Percentiles rank a stretch among this genome's conserved stretches.
These are phyloP conservation scores for Lactarius evosmus DNA, from an alignment of 768 basidiomycete genomes.

Conservation along the genomic window DNA sequence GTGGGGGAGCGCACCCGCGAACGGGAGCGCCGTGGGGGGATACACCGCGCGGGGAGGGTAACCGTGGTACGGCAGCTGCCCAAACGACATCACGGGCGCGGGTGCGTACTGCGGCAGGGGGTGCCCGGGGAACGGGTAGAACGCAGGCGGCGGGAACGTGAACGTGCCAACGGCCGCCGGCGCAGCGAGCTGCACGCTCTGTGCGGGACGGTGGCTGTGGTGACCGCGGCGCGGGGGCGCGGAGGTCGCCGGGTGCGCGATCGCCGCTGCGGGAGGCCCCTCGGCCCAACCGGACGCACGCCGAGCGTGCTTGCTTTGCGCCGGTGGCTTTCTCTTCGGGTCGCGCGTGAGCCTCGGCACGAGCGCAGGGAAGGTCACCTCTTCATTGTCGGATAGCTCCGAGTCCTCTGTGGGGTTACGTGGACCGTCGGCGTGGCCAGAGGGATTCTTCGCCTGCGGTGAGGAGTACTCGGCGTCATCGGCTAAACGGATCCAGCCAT, in stretches of 20 bases:
- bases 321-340: constrained; percentile 16
- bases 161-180: constrained; percentile 25
- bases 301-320: constrained; percentile 12
- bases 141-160: constrained; percentile 27
- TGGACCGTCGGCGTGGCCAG: neutral
- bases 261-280: neutral
- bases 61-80: constrained; percentile 10
- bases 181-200: constrained; percentile 15
- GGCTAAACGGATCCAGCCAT: constrained; percentile 27
- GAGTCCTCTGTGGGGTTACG: constrained; percentile 22
- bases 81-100: constrained; percentile 3
- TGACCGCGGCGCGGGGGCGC: constrained; percentile 2
- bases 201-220: constrained; percentile 5
- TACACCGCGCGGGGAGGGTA: constrained; percentile 16
- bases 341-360: constrained; percentile 11
- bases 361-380: constrained; percentile 4
- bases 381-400: constrained; percentile 21
- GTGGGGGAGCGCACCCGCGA: neutral
- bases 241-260: neutral
- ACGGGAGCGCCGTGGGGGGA: constrained; percentile 7
- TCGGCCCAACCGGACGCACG: constrained; percentile 11
- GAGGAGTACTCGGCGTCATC: constrained; percentile 16
- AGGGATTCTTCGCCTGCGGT: neutral
- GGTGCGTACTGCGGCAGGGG: constrained; percentile 11
- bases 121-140: constrained; percentile 6